Evolutionary conservation across 2,329 filamentous ascomycete species (phyloP).

Genomic region (Xylaria sp.): DNA sequence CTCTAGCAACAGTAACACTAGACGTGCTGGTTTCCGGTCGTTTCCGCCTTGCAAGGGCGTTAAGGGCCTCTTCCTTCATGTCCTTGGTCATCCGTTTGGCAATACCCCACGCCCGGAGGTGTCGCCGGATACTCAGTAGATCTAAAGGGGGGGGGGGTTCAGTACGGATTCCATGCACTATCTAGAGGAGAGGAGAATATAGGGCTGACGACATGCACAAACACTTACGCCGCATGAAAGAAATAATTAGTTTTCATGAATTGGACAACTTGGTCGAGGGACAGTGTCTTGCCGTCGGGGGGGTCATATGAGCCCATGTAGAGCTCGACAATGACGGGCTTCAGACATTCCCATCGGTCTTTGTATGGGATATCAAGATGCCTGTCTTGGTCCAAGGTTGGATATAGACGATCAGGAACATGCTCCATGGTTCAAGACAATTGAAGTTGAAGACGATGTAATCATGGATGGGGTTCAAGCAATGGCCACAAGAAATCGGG

Average conservation of each 20-base stretch:
- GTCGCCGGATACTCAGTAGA: background rate
- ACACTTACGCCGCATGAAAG: constrained; percentile 13
- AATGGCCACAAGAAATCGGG: background rate
- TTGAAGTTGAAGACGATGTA: background rate
- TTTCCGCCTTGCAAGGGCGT: constrained; percentile 5
- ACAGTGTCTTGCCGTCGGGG: background rate
- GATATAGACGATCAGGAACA: background rate
- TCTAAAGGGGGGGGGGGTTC: background rate
- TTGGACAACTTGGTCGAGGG: background rate
- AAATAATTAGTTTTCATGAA: constrained; percentile 15
- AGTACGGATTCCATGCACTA: background rate
- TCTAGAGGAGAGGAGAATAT: background rate
- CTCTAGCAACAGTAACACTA: background rate
- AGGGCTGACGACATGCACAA: background rate
- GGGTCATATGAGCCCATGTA: background rate
- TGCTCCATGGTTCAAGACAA: background rate
- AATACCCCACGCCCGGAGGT: background rate
- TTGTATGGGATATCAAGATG: background rate
- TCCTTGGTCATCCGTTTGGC: background rate
- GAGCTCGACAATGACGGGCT: constrained; percentile 1
- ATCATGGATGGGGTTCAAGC: too few species aligned
- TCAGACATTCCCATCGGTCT: constrained; percentile 11
- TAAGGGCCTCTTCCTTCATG: background rate
- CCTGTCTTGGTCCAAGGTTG: background rate
- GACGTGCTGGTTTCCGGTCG: constrained; percentile 8